Conservation (phyloP, 805 yeast species). For the Allodekkera sacchari region DNA sequence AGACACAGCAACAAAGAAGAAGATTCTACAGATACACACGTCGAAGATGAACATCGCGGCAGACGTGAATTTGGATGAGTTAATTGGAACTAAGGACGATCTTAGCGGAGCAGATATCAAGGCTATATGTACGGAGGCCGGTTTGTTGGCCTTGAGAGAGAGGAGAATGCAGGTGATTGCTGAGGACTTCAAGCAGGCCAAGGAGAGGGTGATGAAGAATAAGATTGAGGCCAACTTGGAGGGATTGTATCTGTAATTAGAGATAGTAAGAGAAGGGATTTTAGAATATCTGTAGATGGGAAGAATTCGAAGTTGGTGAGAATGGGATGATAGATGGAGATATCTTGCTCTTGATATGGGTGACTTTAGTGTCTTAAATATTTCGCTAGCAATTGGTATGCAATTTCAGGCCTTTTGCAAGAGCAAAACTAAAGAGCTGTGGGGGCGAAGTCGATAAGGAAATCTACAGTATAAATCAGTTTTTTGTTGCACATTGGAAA, state of each 20-base stretch:
- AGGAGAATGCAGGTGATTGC: constrained; percentile 97
- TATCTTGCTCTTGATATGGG: no score
- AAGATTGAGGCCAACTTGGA: constrained; percentile 95
- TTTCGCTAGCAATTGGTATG: no score
- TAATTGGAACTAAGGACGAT: constrained; percentile 87
- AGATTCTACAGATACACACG: constrained; percentile 87
- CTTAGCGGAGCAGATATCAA: constrained; percentile 96
- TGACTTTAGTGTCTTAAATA: no score
- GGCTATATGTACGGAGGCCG: constrained; percentile 97
- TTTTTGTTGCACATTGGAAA: no score
- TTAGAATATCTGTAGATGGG: background rate
- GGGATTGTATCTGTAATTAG: constrained; percentile 61
- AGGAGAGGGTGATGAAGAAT: constrained; percentile 92
- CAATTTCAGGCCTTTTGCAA: no score
- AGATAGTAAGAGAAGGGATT: no score
- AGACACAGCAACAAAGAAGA: constrained; percentile 84
- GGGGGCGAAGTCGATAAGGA: no score
- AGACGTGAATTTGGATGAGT: constrained; percentile 83
- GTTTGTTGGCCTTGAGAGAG: constrained; percentile 89
- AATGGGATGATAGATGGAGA: no score
- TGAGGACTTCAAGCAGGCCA: constrained; percentile 86
- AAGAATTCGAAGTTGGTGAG: no score
- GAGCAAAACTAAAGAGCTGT: no score
- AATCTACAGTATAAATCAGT: no score
- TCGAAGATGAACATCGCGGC: constrained; percentile 84